phyloP scores from a whole-genome alignment of 202 grass and related monocot species.

The Dendrocalamus latiflorus region DNA sequence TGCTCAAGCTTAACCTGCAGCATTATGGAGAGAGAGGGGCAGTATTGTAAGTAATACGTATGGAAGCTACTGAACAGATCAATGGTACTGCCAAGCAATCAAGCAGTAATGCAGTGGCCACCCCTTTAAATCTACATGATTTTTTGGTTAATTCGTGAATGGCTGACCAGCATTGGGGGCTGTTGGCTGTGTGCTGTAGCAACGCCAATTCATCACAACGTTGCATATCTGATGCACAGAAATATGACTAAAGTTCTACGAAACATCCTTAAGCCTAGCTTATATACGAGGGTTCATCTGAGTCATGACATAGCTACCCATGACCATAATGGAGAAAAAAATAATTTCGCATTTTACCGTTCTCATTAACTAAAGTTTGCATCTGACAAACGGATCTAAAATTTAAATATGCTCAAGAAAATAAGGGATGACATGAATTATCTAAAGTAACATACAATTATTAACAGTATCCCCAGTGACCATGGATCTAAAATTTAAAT shows the following conservation, averaged over 20 bases:
- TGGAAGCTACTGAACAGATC: background rate
- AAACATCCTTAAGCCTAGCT: background rate
- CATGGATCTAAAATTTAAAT: background rate
- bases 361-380: background rate
- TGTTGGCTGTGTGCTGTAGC: background rate
- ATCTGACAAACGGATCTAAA: background rate
- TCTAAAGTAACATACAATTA: background rate
- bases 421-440: background rate
- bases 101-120: background rate
- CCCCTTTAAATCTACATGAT: background rate
- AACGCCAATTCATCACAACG: background rate
- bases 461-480: background rate
- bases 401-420: background rate
- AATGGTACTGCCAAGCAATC: background rate
- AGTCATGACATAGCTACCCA: background rate
- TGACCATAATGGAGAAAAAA: slow-evolving; percentile 4
- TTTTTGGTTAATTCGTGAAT: background rate
- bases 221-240: background rate
- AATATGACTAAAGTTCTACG: background rate
- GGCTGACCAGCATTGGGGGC: background rate
- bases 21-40: background rate
- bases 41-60: background rate
- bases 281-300: background rate
- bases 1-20: slow-evolving; percentile 89
- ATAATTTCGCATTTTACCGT: background rate